These are phyloP conservation scores for Aotearoamyces nothofagi DNA, from an alignment of 2,329 filamentous ascomycete species.

Conservation along the genomic window DNA sequence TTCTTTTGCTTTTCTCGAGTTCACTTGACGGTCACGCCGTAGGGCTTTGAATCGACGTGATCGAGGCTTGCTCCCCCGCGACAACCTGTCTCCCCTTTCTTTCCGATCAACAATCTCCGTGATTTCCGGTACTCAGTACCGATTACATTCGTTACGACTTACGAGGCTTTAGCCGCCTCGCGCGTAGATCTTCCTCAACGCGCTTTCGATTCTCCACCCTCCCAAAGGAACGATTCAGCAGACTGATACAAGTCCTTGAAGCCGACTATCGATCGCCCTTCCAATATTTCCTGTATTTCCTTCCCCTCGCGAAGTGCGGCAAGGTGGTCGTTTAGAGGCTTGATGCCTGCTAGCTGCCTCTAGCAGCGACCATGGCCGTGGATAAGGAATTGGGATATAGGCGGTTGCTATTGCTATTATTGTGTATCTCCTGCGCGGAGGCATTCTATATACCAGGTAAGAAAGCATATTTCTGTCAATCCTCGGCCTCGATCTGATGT, in stretches of 20 bases:
- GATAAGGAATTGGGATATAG: background rate
- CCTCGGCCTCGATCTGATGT: slow-evolving; percentile 1
- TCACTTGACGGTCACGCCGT: too few relatives aligned
- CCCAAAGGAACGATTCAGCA: too few relatives aligned
- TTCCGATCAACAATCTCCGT: too few relatives aligned
- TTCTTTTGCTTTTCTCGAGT: too few relatives aligned
- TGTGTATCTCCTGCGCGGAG: slow-evolving; percentile 32
- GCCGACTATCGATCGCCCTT: slow-evolving; percentile 10
- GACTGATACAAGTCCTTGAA: slow-evolving; percentile 1
- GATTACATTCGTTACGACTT: slow-evolving; percentile 33
- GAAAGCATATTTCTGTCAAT: slow-evolving; percentile 8
- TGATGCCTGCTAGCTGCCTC: background rate
- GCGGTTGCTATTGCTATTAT: slow-evolving; percentile 29
- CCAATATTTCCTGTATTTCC: slow-evolving; percentile 2
- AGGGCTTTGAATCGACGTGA: too few relatives aligned
- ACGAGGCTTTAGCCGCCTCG: background rate
- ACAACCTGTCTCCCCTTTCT: too few relatives aligned
- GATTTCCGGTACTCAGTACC: slow-evolving; percentile 38
- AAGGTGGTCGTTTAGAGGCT: background rate
- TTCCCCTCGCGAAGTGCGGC: background rate
- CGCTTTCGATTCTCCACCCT: slow-evolving; percentile 6
- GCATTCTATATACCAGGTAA: slow-evolving; percentile 81
- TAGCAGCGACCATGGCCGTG: background rate
- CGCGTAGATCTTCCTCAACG: slow-evolving; percentile 5
- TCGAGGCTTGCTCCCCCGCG: too few relatives aligned